Evolutionary conservation across 257 asterid species (phyloP).

Genomic region (Petrea volubilis): DNA sequence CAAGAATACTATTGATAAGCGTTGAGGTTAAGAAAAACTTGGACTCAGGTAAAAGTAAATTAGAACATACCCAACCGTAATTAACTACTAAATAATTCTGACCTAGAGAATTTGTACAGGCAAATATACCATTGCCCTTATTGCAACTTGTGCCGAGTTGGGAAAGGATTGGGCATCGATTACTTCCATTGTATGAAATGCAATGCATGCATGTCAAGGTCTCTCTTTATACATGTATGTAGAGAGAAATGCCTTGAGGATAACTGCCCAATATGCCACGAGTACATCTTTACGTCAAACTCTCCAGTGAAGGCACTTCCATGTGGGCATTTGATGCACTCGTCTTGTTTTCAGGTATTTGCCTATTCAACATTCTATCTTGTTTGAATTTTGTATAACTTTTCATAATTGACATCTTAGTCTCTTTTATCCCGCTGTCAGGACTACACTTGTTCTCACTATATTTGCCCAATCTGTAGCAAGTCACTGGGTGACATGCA

Average conservation of each 20-base stretch:
- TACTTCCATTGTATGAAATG: slow-evolving; percentile 93
- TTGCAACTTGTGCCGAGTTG: slow-evolving; percentile 91
- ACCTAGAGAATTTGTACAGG: slow-evolving; percentile 49
- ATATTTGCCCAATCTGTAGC: slow-evolving; percentile 89
- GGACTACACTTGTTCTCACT: slow-evolving; percentile 81
- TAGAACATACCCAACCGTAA: background rate
- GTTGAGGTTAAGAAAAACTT: background rate
- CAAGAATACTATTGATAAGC: background rate
- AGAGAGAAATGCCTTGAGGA: slow-evolving; percentile 86
- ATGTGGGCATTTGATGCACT: slow-evolving; percentile 93
- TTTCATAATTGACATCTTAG: slow-evolving; percentile 15
- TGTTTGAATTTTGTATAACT: background rate
- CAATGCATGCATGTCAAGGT: slow-evolving; percentile 83
- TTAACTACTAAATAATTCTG: slow-evolving; percentile 32
- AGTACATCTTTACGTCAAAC: slow-evolving; percentile 71
- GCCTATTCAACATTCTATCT: slow-evolving; percentile 2
- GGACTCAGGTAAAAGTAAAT: background rate
- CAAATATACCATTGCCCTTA: slow-evolving; percentile 90
- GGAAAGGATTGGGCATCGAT: slow-evolving; percentile 81
- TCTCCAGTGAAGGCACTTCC: slow-evolving; percentile 82
- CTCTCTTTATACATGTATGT: slow-evolving; percentile 70
- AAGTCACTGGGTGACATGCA: slow-evolving; percentile 93
- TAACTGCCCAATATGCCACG: slow-evolving; percentile 90
- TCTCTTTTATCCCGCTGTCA: slow-evolving; percentile 30
- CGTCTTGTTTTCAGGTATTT: slow-evolving; percentile 79